Percentiles rank a stretch among this genome's conserved stretches.
These are phyloP conservation scores for Paramecium caudatum DNA, from an alignment of 73 alveolate genomes.

Conservation along the genomic window DNA sequence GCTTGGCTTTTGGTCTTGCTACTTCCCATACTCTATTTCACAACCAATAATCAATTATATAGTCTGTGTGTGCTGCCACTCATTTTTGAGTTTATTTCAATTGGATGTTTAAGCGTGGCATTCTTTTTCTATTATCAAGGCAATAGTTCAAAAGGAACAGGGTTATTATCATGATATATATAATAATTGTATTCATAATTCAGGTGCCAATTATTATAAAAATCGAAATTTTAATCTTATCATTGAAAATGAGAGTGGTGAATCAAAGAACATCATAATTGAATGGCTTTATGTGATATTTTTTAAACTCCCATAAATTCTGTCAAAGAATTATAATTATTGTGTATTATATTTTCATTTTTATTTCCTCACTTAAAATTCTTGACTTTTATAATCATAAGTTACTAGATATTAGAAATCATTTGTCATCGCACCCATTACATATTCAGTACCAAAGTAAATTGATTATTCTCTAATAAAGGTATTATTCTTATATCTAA, in stretches of 20 bases:
- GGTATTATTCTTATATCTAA: background rate
- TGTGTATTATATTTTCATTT: too few relatives aligned
- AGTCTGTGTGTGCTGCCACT: background rate
- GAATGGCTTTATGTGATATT: too few relatives aligned
- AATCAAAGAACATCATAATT: too few relatives aligned
- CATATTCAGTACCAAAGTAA: background rate
- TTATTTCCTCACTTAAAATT: too few relatives aligned
- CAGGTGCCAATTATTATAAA: too few relatives aligned
- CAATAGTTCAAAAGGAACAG: background rate
- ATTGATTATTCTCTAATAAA: background rate
- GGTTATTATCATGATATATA: constrained; percentile 15
- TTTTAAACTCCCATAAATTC: too few relatives aligned
- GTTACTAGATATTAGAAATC: too few relatives aligned
- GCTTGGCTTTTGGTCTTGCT: background rate
- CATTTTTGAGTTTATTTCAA: background rate
- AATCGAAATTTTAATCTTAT: too few relatives aligned
- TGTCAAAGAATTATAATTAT: too few relatives aligned
- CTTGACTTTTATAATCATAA: too few relatives aligned
- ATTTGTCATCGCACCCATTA: background rate
- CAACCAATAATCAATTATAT: background rate
- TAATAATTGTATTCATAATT: too few relatives aligned
- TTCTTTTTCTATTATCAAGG: background rate
- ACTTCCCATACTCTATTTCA: background rate
- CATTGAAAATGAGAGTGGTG: too few relatives aligned
- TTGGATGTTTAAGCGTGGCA: background rate